A percentile compares a stretch with the other conserved stretches of the same genome.
These are phyloP conservation scores for Eucalyptus lansdowneana DNA, from an alignment of 345 rosid species.

Conservation along the genomic window DNA sequence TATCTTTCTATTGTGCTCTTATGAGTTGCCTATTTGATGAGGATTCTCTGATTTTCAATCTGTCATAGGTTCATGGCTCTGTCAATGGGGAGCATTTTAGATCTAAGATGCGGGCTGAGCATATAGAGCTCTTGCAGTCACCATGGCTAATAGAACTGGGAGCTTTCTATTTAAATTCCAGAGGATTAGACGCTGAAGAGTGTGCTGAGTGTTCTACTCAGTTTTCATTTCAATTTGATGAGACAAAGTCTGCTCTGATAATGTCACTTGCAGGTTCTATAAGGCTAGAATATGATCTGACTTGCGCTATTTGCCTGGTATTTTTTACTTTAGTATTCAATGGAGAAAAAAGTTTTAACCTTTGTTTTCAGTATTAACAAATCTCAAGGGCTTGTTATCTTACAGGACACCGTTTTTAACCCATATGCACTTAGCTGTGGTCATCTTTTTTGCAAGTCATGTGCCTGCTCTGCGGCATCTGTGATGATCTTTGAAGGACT, in stretches of 20 bases:
- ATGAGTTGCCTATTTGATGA: not conserved
- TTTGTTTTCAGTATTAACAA: not conserved
- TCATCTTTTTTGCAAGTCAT: conserved; percentile 83
- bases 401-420: conserved; percentile 75
- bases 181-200: conserved; percentile 31
- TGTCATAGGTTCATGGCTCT: conserved; percentile 67
- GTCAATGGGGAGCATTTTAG: conserved; percentile 69
- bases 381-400: not conserved
- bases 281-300: conserved; percentile 61
- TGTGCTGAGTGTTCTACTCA: conserved; percentile 28
- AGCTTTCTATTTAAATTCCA: conserved; percentile 66
- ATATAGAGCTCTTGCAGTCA: conserved; percentile 78
- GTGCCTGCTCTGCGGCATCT: conserved; percentile 89
- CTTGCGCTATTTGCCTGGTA: conserved; percentile 87
- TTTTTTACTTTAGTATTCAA: not conserved
- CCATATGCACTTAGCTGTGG: conserved; percentile 84
- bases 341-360: not conserved
- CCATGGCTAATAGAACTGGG: conserved; percentile 97
- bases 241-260: conserved; percentile 36
- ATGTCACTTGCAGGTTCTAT: conserved; percentile 51
- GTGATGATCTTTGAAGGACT: conserved; percentile 65
- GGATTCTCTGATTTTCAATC: not conserved
- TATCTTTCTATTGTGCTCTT: not conserved
- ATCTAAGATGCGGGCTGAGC: conserved; percentile 74
- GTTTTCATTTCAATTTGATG: conserved; percentile 47